These are phyloP conservation scores for Lyophyllum semitale DNA, from an alignment of 768 basidiomycete genomes.

Conservation along the genomic window DNA sequence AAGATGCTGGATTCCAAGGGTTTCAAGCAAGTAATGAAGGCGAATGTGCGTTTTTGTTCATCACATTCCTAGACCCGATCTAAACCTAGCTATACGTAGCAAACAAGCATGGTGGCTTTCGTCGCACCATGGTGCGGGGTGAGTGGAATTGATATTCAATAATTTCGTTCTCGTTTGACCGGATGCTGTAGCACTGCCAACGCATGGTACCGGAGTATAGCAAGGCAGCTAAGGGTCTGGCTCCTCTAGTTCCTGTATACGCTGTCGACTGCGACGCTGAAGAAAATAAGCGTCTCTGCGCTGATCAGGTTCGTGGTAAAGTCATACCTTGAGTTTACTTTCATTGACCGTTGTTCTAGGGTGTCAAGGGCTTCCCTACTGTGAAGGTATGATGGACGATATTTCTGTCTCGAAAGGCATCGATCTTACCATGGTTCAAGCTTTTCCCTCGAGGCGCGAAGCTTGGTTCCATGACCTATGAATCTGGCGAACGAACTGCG, in stretches of 20 bases:
- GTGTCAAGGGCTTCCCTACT: slow-evolving; percentile 91
- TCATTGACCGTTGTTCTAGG: slow-evolving; percentile 32
- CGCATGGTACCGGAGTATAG: slow-evolving; percentile 82
- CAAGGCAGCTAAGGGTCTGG: slow-evolving; percentile 76
- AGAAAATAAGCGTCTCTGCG: slow-evolving; percentile 80
- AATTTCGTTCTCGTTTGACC: background rate
- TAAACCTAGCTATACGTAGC: slow-evolving; percentile 35
- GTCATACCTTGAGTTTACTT: background rate
- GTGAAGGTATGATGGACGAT: slow-evolving; percentile 59
- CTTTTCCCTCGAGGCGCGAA: slow-evolving; percentile 78
- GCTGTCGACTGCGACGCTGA: slow-evolving; percentile 92
- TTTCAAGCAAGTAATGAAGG: slow-evolving; percentile 73
- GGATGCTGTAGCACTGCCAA: slow-evolving; percentile 72
- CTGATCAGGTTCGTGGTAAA: slow-evolving; percentile 57
- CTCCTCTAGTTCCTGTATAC: slow-evolving; percentile 85
- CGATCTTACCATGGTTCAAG: slow-evolving; percentile 30
- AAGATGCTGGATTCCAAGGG: slow-evolving; percentile 72
- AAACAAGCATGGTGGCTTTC: slow-evolving; percentile 82
- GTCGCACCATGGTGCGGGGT: slow-evolving; percentile 96
- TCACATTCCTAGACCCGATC: background rate
- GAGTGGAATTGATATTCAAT: slow-evolving; percentile 26
- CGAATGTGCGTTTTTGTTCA: slow-evolving; percentile 56
- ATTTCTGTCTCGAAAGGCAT: background rate
- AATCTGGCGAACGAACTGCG: slow-evolving; percentile 69
- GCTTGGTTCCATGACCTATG: slow-evolving; percentile 63